A percentile compares a stretch with the other conserved stretches of the same genome.
Conservation (phyloP, 2,329 filamentous ascomycete species). For the Fusarium pseudocircinatum region DNA sequence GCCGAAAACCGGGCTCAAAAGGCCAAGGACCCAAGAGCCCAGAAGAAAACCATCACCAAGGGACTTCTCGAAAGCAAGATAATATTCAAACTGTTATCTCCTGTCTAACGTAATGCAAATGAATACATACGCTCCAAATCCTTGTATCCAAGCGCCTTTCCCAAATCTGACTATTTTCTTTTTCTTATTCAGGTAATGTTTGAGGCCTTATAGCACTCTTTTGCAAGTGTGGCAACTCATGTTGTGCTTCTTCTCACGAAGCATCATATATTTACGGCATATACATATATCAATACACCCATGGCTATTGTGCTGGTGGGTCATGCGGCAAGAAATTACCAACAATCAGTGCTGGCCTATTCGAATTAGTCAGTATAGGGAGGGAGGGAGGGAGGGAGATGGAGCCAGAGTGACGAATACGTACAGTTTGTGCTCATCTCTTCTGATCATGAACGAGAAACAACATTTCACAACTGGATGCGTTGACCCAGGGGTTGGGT, state of each 20-base stretch:
- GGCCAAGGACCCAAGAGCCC: neutral
- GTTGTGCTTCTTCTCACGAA: neutral
- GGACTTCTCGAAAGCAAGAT: neutral
- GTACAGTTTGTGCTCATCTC: slow-evolving; percentile 96
- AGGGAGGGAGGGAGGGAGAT: neutral
- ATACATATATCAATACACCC: neutral
- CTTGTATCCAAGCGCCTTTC: slow-evolving; percentile 29
- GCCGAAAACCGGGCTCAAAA: neutral
- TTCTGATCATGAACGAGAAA: slow-evolving; percentile 95
- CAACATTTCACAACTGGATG: slow-evolving; percentile 87
- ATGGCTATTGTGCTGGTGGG: slow-evolving; percentile 51
- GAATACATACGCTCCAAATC: slow-evolving; percentile 33
- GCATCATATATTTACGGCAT: neutral
- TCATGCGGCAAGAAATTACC: slow-evolving; percentile 96
- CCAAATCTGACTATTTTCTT: slow-evolving; percentile 13
- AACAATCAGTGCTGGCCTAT: slow-evolving; percentile 90
- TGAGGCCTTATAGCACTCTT: neutral
- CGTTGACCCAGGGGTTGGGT: slow-evolving; percentile 74
- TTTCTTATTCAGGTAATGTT: slow-evolving; percentile 7
- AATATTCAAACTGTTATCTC: slow-evolving; percentile 16
- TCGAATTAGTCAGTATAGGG: slow-evolving; percentile 45
- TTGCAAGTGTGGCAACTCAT: neutral
- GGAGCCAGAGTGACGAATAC: slow-evolving; percentile 46
- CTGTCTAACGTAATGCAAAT: slow-evolving; percentile 26
- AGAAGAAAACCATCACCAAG: neutral